phyloP scores from a whole-genome alignment of 2,329 filamentous ascomycete genomes.

The Clonostachys chloroleuca region DNA sequence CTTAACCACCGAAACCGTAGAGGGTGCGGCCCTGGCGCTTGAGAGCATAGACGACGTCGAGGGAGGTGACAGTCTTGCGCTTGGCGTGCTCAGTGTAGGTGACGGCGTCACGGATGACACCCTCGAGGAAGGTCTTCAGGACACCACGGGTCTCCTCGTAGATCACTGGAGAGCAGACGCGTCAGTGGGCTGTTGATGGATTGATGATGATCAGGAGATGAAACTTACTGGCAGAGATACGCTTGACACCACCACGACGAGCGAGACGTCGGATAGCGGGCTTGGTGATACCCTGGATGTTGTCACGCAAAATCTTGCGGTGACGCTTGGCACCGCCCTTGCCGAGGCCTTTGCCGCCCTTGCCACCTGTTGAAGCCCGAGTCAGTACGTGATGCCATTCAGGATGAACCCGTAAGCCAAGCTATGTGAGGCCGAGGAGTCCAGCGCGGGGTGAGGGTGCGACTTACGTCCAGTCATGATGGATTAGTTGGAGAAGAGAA shows the following conservation, averaged over 20 bases:
- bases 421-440: too few relatives aligned
- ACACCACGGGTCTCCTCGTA: conserved; percentile 77
- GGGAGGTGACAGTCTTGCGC: conserved; percentile 73
- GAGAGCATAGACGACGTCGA: conserved; percentile 64
- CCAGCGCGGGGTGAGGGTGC: conserved; percentile 7
- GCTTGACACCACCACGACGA: conserved; percentile 99
- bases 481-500: conserved; percentile 28
- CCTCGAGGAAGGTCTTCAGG: conserved; percentile 74
- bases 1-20: conserved; percentile 87
- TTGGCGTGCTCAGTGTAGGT: conserved; percentile 79
- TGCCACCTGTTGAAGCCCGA: conserved; percentile 62
- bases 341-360: conserved; percentile 96
- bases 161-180: conserved; percentile 45
- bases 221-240: conserved; percentile 87
- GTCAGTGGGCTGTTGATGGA: conserved; percentile 7
- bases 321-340: conserved; percentile 99
- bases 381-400: conserved; percentile 15
- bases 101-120: conserved; percentile 72
- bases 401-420: not conserved
- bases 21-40: conserved; percentile 72
- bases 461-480: conserved; percentile 72
- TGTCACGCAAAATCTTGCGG: conserved; percentile 98
- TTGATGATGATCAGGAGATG: not conserved
- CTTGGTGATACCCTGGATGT: conserved; percentile 99
- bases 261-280: conserved; percentile 97